These are phyloP conservation scores for Beauveria caledonica DNA, from an alignment of 2,329 filamentous ascomycete genomes.

Conservation along the genomic window DNA sequence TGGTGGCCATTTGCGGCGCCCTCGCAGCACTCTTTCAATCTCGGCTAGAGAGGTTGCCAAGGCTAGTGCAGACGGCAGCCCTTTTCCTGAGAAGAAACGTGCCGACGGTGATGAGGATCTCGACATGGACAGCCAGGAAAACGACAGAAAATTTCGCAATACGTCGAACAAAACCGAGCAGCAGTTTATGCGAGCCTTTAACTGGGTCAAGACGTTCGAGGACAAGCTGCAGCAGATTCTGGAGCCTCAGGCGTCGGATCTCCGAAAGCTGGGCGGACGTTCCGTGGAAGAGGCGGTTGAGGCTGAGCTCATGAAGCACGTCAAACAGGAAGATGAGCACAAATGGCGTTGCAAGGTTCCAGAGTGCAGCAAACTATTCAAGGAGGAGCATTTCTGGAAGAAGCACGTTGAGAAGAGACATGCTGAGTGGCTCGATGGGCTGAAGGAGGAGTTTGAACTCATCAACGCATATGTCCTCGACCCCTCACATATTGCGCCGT, in stretches of 20 bases:
- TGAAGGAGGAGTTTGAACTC: slow-evolving; percentile 80
- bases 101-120: slow-evolving; percentile 58
- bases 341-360: slow-evolving; percentile 96
- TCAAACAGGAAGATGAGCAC: slow-evolving; percentile 95
- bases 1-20: slow-evolving; percentile 90
- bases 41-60: slow-evolving; percentile 77
- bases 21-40: slow-evolving; percentile 74
- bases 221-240: slow-evolving; percentile 91
- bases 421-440: slow-evolving; percentile 70
- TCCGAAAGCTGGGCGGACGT: slow-evolving; percentile 86
- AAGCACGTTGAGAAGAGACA: slow-evolving; percentile 98
- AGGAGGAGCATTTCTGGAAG: slow-evolving; percentile 92
- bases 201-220: slow-evolving; percentile 98
- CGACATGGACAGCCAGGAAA: slow-evolving; percentile 36
- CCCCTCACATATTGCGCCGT: slow-evolving; percentile 88
- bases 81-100: slow-evolving; percentile 78
- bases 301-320: slow-evolving; percentile 76
- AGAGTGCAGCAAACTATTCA: slow-evolving; percentile 94
- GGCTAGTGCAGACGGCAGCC: slow-evolving; percentile 73
- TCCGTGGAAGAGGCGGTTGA: slow-evolving; percentile 76
- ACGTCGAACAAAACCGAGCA: slow-evolving; percentile 72
- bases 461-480: slow-evolving; percentile 94
- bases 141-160: slow-evolving; percentile 66
- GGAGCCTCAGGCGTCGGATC: slow-evolving; percentile 78
- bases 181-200: slow-evolving; percentile 89